Conservation (phyloP, 2,329 filamentous ascomycete species). For the Nothopassalora personata region DNA sequence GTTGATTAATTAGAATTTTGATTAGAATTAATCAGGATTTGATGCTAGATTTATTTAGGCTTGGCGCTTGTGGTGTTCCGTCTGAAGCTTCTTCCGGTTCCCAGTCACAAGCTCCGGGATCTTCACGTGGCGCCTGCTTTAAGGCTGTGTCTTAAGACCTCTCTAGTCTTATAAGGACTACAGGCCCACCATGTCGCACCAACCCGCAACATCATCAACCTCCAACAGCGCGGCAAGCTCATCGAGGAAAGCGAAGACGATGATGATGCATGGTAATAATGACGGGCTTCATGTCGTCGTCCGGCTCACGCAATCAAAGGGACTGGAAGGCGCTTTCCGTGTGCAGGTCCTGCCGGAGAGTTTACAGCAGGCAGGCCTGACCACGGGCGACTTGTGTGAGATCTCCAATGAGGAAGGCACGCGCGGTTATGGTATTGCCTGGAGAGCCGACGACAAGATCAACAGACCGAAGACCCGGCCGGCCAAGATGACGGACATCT, state of each 20-base stretch:
- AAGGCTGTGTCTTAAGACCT: not conserved
- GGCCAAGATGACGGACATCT: constrained; percentile 66
- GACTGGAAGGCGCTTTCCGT: constrained; percentile 54
- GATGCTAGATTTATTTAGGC: no score
- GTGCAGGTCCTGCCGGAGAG: constrained; percentile 53
- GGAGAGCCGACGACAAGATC: constrained; percentile 51
- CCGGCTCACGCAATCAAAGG: constrained; percentile 37
- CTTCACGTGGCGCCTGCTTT: constrained; percentile 3
- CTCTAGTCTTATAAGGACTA: not conserved
- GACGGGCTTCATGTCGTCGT: constrained; percentile 43
- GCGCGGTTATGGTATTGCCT: constrained; percentile 56
- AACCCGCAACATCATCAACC: not conserved
- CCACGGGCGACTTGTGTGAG: constrained; percentile 56
- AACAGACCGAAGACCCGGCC: constrained; percentile 59
- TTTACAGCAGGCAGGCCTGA: constrained; percentile 51
- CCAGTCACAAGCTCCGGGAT: not conserved
- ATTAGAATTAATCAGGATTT: no score
- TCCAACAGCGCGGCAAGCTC: not conserved
- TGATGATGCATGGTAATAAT: constrained; percentile 13
- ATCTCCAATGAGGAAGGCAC: constrained; percentile 41
- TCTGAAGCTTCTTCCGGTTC: not conserved
- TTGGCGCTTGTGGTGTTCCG: no score
- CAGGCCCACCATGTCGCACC: not conserved
- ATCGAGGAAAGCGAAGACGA: not conserved
- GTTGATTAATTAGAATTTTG: no score